Conservation (phyloP, 257 asterid genomes). For the Voacanga thouarsii region DNA sequence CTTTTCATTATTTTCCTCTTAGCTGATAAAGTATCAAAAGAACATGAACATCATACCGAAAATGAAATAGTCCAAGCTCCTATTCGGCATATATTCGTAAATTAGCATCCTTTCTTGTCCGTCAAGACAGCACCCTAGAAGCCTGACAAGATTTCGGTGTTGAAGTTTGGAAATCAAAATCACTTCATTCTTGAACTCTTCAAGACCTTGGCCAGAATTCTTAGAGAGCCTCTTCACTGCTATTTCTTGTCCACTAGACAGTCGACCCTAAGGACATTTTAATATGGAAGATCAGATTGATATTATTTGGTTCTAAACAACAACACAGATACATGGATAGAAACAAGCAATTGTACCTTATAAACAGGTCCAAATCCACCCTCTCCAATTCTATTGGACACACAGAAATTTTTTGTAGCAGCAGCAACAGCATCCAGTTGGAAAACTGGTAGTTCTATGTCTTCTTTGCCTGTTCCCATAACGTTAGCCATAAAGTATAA, state of each 20-base stretch:
- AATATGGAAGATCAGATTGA: background rate
- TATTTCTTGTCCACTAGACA: constrained; percentile 27
- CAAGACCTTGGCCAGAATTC: constrained; percentile 38
- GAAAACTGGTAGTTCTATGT: constrained; percentile 34
- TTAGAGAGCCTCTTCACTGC: constrained; percentile 47
- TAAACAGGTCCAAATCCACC: constrained; percentile 52
- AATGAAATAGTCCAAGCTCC: constrained; percentile 36
- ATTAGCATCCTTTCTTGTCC: constrained; percentile 36
- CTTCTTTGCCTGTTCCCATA: constrained; percentile 8
- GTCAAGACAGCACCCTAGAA: constrained; percentile 38
- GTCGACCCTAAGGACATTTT: constrained; percentile 28
- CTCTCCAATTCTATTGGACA: background rate
- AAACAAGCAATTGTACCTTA: constrained; percentile 24
- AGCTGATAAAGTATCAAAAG: background rate
- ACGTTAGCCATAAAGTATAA: background rate
- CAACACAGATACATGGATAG: too few species aligned
- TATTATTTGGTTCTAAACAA: background rate
- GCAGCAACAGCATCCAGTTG: constrained; percentile 21
- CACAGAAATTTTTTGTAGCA: constrained; percentile 39
- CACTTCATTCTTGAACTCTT: constrained; percentile 10
- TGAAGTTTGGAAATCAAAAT: constrained; percentile 42
- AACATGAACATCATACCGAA: constrained; percentile 33
- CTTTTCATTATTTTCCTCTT: background rate
- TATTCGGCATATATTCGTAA: constrained; percentile 39
- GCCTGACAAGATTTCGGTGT: constrained; percentile 41